These are phyloP conservation scores for Crocinoboletus sp. DNA, from an alignment of 1,284 basidiomycete genomes.

Conservation along the genomic window DNA sequence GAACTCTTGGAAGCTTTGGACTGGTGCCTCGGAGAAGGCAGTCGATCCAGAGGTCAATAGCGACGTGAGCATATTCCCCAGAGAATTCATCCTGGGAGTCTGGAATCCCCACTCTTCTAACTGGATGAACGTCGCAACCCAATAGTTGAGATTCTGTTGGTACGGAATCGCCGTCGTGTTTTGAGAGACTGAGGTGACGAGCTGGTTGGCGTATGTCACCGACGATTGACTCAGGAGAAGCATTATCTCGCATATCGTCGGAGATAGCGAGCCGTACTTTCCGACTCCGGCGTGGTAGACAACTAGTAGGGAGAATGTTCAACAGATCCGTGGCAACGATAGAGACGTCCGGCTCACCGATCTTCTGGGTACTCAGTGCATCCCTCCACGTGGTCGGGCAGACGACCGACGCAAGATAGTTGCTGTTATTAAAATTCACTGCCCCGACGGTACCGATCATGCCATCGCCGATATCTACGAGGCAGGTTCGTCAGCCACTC, in stretches of 20 bases:
- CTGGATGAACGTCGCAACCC: neutral
- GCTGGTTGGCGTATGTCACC: constrained; percentile 1
- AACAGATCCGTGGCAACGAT: neutral
- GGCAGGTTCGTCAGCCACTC: neutral
- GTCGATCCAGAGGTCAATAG: neutral
- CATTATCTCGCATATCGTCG: constrained; percentile 6
- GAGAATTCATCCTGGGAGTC: constrained; percentile 1
- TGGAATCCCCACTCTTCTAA: constrained; percentile 1
- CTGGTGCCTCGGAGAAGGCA: neutral
- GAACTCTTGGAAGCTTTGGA: neutral
- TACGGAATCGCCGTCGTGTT: neutral
- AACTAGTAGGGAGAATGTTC: neutral
- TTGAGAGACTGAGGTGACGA: neutral
- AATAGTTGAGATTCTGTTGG: constrained; percentile 4
- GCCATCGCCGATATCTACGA: neutral
- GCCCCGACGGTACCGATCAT: constrained; percentile 2
- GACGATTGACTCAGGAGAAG: constrained; percentile 3
- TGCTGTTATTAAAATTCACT: constrained; percentile 2
- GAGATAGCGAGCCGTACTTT: constrained; percentile 1
- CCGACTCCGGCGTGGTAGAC: constrained; percentile 6
- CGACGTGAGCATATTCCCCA: constrained; percentile 5
- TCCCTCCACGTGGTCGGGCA: constrained; percentile 4
- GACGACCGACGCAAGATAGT: constrained; percentile 4
- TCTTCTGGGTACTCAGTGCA: neutral
- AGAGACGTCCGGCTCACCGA: neutral